Evolutionary conservation across 108 stramenopile species (phyloP).

Genomic region (Cyclostephanos invisitatus): DNA sequence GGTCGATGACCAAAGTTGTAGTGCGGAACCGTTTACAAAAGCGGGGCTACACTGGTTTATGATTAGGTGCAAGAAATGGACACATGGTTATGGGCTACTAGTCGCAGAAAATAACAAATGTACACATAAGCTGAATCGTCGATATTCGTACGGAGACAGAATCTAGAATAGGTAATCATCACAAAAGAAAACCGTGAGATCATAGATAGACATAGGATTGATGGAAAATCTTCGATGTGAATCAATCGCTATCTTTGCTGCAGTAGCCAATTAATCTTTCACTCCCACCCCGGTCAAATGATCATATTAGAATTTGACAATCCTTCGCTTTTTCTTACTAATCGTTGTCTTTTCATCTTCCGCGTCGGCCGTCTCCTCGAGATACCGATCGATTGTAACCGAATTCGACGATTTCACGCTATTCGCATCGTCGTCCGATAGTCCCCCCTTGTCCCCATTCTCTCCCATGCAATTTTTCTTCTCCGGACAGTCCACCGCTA

Average conservation of each 20-base stretch:
- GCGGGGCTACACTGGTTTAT: constrained; percentile 24
- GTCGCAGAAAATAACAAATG: too few relatives aligned
- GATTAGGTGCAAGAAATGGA: neutral
- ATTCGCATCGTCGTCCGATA: constrained; percentile 8
- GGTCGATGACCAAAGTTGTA: constrained; percentile 25
- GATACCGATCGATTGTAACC: constrained; percentile 32
- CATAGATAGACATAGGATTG: too few relatives aligned
- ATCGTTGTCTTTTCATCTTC: constrained; percentile 5
- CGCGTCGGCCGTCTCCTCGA: constrained; percentile 10
- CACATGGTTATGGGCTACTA: too few relatives aligned
- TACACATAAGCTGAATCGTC: too few relatives aligned
- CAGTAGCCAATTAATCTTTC: neutral
- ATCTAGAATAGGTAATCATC: neutral
- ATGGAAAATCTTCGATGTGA: too few relatives aligned
- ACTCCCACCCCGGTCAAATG: neutral
- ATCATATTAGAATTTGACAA: constrained; percentile 21
- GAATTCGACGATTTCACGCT: constrained; percentile 12
- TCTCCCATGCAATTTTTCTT: constrained; percentile 47
- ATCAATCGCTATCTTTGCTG: too few relatives aligned
- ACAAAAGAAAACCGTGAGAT: neutral
- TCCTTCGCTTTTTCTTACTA: constrained; percentile 18
- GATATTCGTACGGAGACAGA: neutral
- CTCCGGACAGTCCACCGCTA: constrained; percentile 59
- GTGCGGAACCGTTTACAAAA: constrained; percentile 41
- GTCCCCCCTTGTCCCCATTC: neutral